A percentile compares a stretch with the other conserved stretches of the same genome.
Evolutionary conservation across 805 yeast species (phyloP).

Genomic region (Saccharomycopsis javanensis): DNA sequence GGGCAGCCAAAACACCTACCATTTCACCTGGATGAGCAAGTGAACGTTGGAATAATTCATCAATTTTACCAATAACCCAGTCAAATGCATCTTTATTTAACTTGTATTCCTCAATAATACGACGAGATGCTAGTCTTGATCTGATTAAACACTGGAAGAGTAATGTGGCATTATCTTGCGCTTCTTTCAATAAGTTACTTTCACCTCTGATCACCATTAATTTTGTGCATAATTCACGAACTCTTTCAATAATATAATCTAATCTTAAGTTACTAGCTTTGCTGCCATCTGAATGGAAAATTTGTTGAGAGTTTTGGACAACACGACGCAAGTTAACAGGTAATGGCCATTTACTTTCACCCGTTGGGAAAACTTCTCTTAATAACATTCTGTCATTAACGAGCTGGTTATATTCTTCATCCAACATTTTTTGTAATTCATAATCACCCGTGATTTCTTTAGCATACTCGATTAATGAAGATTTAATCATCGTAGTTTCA

Average conservation of each 20-base stretch:
- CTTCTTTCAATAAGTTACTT: constrained; percentile 62
- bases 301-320: constrained; percentile 93
- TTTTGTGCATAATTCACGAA: constrained; percentile 55
- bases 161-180: constrained; percentile 85
- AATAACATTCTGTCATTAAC: constrained; percentile 66
- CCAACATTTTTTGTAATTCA: constrained; percentile 68
- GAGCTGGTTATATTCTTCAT: constrained; percentile 76
- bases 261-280: constrained; percentile 86
- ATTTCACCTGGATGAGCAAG: constrained; percentile 95
- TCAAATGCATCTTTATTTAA: constrained; percentile 79
- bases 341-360: constrained; percentile 95
- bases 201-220: constrained; percentile 77
- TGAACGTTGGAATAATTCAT: constrained; percentile 84
- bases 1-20: constrained; percentile 98
- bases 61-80: constrained; percentile 93
- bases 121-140: constrained; percentile 82
- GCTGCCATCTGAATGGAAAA: constrained; percentile 85
- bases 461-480: constrained; percentile 77
- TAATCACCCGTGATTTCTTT: constrained; percentile 85
- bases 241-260: constrained; percentile 67
- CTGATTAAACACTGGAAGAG: constrained; percentile 87
- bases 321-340: constrained; percentile 97
- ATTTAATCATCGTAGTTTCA: constrained; percentile 49
- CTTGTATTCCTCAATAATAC: constrained; percentile 86
- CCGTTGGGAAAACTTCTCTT: constrained; percentile 80